Percentiles rank a stretch among this genome's conserved stretches.
Conservation (phyloP, 495 filamentous ascomycete genomes). For the Xanthoparmelia taractica region DNA sequence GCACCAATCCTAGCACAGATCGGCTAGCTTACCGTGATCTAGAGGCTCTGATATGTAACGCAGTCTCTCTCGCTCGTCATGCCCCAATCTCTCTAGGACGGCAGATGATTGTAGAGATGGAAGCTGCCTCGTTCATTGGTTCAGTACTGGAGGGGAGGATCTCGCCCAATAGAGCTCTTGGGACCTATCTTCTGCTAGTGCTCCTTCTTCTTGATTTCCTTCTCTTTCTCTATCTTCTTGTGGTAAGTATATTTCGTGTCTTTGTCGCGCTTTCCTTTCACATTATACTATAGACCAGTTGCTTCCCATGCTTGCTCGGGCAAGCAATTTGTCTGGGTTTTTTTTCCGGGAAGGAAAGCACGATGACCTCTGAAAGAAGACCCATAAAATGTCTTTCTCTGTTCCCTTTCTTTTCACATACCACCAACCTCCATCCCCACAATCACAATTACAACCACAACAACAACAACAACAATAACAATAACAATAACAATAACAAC, state of each 20-base stretch:
- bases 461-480: not conserved
- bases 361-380: conserved; percentile 11
- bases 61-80: conserved; percentile 19
- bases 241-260: conserved; percentile 12
- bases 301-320: conserved; percentile 5
- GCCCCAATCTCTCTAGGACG: conserved; percentile 14
- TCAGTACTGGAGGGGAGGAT: conserved; percentile 12
- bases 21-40: conserved; percentile 18
- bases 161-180: conserved; percentile 17
- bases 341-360: conserved; percentile 12
- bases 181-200: conserved; percentile 16
- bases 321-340: conserved; percentile 9
- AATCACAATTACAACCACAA: too few relatives aligned
- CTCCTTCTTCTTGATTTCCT: conserved; percentile 12
- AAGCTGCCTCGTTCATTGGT: conserved; percentile 17
- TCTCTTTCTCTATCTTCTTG: conserved; percentile 13
- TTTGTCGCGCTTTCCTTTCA: conserved; percentile 13
- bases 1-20: conserved; percentile 17
- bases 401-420: too few relatives aligned
- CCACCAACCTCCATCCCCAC: too few relatives aligned
- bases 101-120: conserved; percentile 18
- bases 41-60: conserved; percentile 18
- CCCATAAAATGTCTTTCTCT: conserved; percentile 11
- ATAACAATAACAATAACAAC: not conserved
- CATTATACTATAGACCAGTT: conserved; percentile 11